Evolutionary conservation across 179 eudicot species (phyloP), one percentile per base, ranked within the genome.

Genomic region (Sideroxylon spinosum): DNA sequence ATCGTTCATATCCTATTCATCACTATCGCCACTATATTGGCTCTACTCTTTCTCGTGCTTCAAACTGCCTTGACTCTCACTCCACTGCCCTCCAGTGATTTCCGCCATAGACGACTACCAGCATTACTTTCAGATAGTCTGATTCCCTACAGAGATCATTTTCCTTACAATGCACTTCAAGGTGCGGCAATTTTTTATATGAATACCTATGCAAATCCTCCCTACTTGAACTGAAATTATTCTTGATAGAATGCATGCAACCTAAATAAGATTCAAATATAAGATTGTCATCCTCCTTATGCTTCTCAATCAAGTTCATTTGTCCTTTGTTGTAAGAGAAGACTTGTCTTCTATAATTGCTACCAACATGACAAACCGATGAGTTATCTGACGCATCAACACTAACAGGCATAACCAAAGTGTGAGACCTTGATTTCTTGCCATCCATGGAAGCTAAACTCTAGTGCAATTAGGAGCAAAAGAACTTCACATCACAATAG

Each of bases 221-320:
- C 57, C 81, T 79, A 23, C 29, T 67, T 25, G 62, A 67, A 67
- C 25, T 12, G 48, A 16, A 62, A 76, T 61, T 66, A 64, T 76
- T 12, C 44, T 74, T 73, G 46, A 48, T 52, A 52, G 73, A 61
- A 46, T 82, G 49, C 60, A 65, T 71, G 81, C 77, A 75, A 64
- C 76, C 82, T 60, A 75, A 78, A 72, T 74, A 52, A 69, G 84
- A 76, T 76, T 68, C 82, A 77, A 75, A 71, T 73, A 71, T 78
- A 63, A 44, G 72, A 78, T 29, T 69, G 69, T 75, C 32, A 82
- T 80, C 83, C n/a, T 76, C 73, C 57, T 70, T 78, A 77, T 65
- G 82, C 62, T 75, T 75, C 76, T 72, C 79, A 14, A 56, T 67
- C 13, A 37, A 71, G 56, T 22, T 28, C 49, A 68, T 50, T 12